These are phyloP conservation scores for Canavalia ensiformis DNA, from an alignment of 306 rosid species.

Conservation along the genomic window DNA sequence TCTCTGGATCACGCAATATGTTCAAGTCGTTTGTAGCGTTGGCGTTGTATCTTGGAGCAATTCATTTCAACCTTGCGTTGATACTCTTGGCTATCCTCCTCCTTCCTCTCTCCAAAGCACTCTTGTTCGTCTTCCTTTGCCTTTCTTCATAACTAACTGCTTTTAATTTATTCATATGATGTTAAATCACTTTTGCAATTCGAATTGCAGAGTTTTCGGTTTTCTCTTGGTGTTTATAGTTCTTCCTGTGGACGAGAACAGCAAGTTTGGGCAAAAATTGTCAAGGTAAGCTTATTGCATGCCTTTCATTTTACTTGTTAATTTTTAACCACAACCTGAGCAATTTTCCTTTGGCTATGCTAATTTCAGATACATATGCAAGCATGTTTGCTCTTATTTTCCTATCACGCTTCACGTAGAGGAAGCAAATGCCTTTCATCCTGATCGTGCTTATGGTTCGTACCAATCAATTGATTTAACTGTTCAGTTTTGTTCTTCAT, in stretches of 20 bases:
- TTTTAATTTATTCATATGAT: background rate
- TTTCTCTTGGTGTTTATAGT: slow-evolving; percentile 57
- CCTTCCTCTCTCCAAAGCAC: slow-evolving; percentile 69
- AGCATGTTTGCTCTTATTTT: slow-evolving; percentile 68
- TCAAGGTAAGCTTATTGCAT: slow-evolving; percentile 53
- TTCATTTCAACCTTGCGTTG: slow-evolving; percentile 65
- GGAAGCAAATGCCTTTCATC: slow-evolving; percentile 69
- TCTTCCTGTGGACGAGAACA: slow-evolving; percentile 68
- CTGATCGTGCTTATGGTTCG: slow-evolving; percentile 78
- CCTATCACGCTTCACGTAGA: slow-evolving; percentile 78
- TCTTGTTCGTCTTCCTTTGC: slow-evolving; percentile 40
- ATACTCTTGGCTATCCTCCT: slow-evolving; percentile 60
- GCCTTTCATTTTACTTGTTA: no score
- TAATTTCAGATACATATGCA: slow-evolving; percentile 73
- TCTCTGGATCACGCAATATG: slow-evolving; percentile 29
- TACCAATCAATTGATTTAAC: background rate
- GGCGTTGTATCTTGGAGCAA: slow-evolving; percentile 67
- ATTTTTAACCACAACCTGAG: background rate
- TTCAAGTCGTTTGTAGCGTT: slow-evolving; percentile 58
- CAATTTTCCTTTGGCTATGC: background rate
- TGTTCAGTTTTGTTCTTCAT: background rate
- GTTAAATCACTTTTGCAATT: background rate
- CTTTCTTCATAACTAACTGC: background rate
- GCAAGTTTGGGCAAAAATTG: slow-evolving; percentile 64
- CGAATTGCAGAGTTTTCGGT: slow-evolving; percentile 62